Base-by-base conservation (phyloP, 75 land plant genomes). In the Pinus albicaulis region DNA sequence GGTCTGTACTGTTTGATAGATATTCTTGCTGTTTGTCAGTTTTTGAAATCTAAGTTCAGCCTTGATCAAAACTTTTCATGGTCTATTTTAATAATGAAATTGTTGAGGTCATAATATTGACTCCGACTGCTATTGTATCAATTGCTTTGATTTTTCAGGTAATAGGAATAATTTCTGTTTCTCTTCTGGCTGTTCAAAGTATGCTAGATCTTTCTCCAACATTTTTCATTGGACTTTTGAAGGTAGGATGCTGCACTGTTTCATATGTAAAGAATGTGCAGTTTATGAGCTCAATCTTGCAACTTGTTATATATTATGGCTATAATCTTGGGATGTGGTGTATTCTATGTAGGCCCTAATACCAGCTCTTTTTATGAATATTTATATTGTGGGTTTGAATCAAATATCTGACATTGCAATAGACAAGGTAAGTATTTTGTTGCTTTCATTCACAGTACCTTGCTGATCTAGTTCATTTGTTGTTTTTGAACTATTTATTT, bases 311-410 rank as follows among this genome's bases (percentile, higher is more conserved):
- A 72, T 55, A 15, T 72, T 72, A 59, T 72, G 57, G 7, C 34
- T 72, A 53, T 72, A 53, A 72, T 53, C 19, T 14, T 26, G 7
- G 15, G 20, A 24, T 55, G n/a, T 28, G 17, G 34, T 55, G 25
- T n/a, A 60, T 79, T 0, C 36, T 60, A 65, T 82, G 65, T 92
- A 97, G 99, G 99, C 99, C 59, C 14, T 97, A 55, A 70, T 89
- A 19, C 89, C 99, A 70, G 98, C 99, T 25, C 89, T 97, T 52
- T 87, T 89, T 62, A 97, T 97, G 99, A 97, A 97, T 77, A 78
- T 97, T 38, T 97, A 94, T 80, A 95, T 97, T 71, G 99, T 97
- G 77, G 99, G 99, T 52, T 75, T 97, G 70, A 97, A 97, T 81
- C 99, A 97, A 77, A 55, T 97, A 44, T 89, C 74, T 77, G 99